These are phyloP conservation scores for Yamadazyma kanchanaburiensis DNA, from an alignment of 1,139 yeast species.

Conservation along the genomic window DNA sequence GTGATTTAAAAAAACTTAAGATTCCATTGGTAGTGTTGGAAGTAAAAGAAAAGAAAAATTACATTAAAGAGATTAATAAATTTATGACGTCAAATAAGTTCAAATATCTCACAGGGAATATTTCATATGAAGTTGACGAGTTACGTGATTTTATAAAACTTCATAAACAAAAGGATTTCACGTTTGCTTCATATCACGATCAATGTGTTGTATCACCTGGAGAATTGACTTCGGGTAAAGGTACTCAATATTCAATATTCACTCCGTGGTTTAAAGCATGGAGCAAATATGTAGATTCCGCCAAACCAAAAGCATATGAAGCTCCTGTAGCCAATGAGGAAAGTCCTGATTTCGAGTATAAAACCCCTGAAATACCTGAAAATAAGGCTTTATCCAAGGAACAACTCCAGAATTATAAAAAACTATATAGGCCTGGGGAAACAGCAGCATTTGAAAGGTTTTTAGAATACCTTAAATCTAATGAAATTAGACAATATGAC, in stretches of 20 bases:
- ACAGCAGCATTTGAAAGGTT: conserved; percentile 29
- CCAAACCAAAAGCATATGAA: conserved; percentile 5
- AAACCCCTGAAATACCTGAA: conserved; percentile 8
- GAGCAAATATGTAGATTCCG: conserved; percentile 16
- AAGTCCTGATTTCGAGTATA: conserved; percentile 40
- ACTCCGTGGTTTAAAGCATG: conserved; percentile 54
- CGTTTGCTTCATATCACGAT: conserved; percentile 38
- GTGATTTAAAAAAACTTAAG: conserved; percentile 24
- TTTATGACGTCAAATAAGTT: conserved; percentile 22
- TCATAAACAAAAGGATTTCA: conserved; percentile 6
- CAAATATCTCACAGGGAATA: conserved; percentile 36
- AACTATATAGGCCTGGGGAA: conserved; percentile 35
- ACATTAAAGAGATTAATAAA: conserved; percentile 18
- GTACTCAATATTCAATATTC: conserved; percentile 48
- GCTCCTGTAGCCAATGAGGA: conserved; percentile 10
- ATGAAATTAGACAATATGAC: conserved; percentile 26
- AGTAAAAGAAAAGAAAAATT: conserved; percentile 23
- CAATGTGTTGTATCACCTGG: conserved; percentile 48
- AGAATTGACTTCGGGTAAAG: conserved; percentile 34
- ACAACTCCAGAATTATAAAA: conserved; percentile 8
- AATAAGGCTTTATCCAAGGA: conserved; percentile 7
- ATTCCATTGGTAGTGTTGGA: conserved; percentile 39
- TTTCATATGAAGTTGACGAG: conserved; percentile 54
- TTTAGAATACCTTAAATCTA: conserved; percentile 22
- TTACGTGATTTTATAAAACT: conserved; percentile 31